Base-by-base conservation (phyloP, 225 moss, liverwort and hornwort species). In the Pseudisothecium myosuroides region DNA sequence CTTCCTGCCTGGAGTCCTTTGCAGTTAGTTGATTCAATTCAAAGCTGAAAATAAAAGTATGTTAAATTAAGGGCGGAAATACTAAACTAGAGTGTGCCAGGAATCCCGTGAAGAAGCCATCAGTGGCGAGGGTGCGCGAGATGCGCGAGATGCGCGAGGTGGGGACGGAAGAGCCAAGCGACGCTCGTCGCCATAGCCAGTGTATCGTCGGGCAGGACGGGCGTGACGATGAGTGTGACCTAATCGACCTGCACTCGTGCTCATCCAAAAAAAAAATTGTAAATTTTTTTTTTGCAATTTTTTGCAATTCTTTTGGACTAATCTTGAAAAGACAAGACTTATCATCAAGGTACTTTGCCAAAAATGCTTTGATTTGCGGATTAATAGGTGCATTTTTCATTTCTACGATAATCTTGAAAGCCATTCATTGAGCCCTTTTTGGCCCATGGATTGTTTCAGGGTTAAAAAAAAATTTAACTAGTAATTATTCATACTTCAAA, bases 381-480 rank as follows among this genome's bases (percentile, higher is more conserved):
- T 18, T 7, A 47, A 7, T 21, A 54, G 15, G 0, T 54, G 14
- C 14, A 52, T 52, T 76, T 8, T 50, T 76, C 22, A 54, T 14
- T 54, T 55, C 1, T 22, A 22, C 1, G 14, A 0, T 34, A 22
- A 50, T 20, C 76, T 50, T 31, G 7, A 31, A 74, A 74, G 7
- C 49, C 31, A 49, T 75, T 2, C 1, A 49, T 75, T 12, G 4
- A 4, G 1, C 12, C 7, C 2, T 27, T 71, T 72, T 72, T 3
- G 16, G 3, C 29, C 3, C 6, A 6, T 17, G 0, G 1, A 29
- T 2, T 45, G 17, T 45, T 29, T 10, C 3, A 4, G 0, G 8
- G 2, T 74, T 5, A 47, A 17, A 18, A 74, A 4, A 29, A 5
- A 43, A 26, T 26, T 16, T 9, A 39, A 24, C 13, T 69, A 13